Evolutionary conservation across 2,329 filamentous ascomycete genomes (phyloP).

Genomic region (Escovopsis weberi): DNA sequence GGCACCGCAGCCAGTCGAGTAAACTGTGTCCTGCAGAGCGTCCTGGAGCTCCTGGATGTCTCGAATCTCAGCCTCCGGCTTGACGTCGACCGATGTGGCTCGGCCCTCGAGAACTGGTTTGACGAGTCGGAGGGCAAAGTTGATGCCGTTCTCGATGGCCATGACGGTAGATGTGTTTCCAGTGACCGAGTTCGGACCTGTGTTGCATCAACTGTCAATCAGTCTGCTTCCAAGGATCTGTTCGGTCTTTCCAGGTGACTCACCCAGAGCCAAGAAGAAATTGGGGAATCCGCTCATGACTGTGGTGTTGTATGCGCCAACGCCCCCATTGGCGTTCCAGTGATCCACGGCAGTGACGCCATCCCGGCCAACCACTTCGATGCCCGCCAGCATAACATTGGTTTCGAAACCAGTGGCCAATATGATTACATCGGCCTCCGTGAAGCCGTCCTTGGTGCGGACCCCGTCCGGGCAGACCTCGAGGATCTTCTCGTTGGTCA

Average conservation of each 20-base stretch:
- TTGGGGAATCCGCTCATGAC: constrained; percentile 48
- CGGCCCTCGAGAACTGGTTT: constrained; percentile 26
- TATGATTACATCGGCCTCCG: constrained; percentile 44
- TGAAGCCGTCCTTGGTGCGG: constrained; percentile 22
- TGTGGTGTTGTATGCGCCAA: constrained; percentile 45
- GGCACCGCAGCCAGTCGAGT: constrained; percentile 19
- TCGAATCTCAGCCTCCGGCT: constrained; percentile 16
- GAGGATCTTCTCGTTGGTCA: constrained; percentile 33
- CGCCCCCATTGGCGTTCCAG: constrained; percentile 44
- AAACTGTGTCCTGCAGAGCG: constrained; percentile 20
- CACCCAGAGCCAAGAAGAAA: constrained; percentile 45
- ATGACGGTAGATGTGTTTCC: constrained; percentile 47
- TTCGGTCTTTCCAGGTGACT: neutral
- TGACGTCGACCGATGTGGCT: constrained; percentile 18
- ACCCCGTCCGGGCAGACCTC: constrained; percentile 30
- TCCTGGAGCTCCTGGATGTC: constrained; percentile 20
- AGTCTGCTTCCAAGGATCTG: neutral
- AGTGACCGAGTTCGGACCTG: constrained; percentile 45
- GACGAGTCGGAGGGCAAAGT: constrained; percentile 45
- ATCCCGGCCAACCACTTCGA: constrained; percentile 35
- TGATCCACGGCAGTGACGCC: constrained; percentile 37
- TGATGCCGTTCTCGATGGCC: constrained; percentile 45
- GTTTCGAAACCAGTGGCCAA: constrained; percentile 48
- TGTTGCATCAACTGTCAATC: neutral
- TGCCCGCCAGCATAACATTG: constrained; percentile 35